Conservation (phyloP, 768 basidiomycete species). For the Rhizopogon vesiculosus region DNA sequence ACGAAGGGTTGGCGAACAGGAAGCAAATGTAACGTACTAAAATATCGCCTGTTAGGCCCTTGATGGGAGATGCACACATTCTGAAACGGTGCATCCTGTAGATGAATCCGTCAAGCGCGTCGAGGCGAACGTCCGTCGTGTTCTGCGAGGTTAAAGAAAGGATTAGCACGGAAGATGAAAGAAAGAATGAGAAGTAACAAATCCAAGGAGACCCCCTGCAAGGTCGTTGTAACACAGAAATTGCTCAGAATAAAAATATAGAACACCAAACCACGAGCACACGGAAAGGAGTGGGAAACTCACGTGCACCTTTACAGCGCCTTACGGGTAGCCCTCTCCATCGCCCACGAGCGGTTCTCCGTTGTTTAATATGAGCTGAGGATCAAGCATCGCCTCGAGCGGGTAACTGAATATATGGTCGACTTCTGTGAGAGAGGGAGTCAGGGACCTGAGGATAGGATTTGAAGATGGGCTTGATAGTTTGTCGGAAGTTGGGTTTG, state of each 20-base stretch:
- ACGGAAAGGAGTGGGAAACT: constrained; percentile 19
- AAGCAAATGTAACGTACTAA: too few relatives aligned
- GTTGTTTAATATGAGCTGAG: constrained; percentile 34
- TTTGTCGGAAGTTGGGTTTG: neutral
- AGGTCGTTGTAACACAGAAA: too few relatives aligned
- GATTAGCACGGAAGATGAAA: neutral
- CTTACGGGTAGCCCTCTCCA: constrained; percentile 77
- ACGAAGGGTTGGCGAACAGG: too few relatives aligned
- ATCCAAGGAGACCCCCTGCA: neutral
- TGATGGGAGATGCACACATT: too few relatives aligned
- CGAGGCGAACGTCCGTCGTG: constrained; percentile 48
- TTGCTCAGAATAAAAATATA: constrained; percentile 1
- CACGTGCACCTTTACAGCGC: constrained; percentile 64
- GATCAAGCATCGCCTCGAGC: constrained; percentile 69
- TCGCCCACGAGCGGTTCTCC: constrained; percentile 45
- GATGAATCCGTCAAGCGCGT: too few relatives aligned
- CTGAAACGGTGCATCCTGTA: too few relatives aligned
- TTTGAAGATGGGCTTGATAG: constrained; percentile 5
- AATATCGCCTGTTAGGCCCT: too few relatives aligned
- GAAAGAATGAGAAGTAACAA: neutral
- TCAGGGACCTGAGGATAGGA: constrained; percentile 43
- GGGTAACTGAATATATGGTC: constrained; percentile 78
- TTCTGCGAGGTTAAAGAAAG: constrained; percentile 34
- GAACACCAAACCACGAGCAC: neutral
- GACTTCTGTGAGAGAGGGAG: constrained; percentile 63